A percentile compares a stretch with the other conserved stretches of the same genome.
phyloP scores from a whole-genome alignment of 345 rosid species.

The Noccaea bulbosa region DNA sequence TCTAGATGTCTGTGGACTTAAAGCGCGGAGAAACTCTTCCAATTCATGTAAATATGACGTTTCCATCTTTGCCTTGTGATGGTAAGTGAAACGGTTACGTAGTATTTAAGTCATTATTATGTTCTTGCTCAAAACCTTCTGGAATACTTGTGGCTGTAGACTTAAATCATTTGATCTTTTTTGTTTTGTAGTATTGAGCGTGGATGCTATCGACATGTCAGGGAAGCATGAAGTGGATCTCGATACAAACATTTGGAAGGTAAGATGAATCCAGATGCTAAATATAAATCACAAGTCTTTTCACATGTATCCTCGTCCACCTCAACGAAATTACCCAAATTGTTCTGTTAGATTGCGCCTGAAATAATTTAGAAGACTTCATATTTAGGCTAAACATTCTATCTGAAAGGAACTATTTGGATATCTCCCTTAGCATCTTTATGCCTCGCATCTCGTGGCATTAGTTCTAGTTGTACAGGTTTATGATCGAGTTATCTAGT shows the following conservation, averaged over 20 bases:
- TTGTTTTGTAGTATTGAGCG: slow-evolving; percentile 70
- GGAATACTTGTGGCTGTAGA: neutral
- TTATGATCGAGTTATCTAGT: slow-evolving; percentile 20
- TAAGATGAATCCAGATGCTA: slow-evolving; percentile 43
- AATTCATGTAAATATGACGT: slow-evolving; percentile 86
- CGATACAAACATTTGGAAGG: slow-evolving; percentile 98
- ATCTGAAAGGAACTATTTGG: slow-evolving; percentile 12
- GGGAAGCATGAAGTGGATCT: slow-evolving; percentile 99
- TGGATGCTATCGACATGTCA: slow-evolving; percentile 99
- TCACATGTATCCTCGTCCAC: slow-evolving; percentile 18
- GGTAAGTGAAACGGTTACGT: slow-evolving; percentile 60
- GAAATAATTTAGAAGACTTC: no score
- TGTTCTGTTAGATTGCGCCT: neutral
- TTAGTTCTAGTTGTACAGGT: slow-evolving; percentile 12
- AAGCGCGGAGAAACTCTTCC: slow-evolving; percentile 96
- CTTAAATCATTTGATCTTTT: slow-evolving; percentile 18
- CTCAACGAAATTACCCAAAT: neutral
- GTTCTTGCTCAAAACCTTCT: neutral
- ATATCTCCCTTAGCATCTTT: neutral
- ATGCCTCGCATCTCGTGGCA: neutral
- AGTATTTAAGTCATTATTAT: neutral
- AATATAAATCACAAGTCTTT: slow-evolving; percentile 14
- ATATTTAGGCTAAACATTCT: neutral
- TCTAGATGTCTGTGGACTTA: slow-evolving; percentile 97
- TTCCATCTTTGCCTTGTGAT: slow-evolving; percentile 91